Evolutionary conservation across 208 protist species (phyloP).

Genomic region (Trypanosoma rangeli): DNA sequence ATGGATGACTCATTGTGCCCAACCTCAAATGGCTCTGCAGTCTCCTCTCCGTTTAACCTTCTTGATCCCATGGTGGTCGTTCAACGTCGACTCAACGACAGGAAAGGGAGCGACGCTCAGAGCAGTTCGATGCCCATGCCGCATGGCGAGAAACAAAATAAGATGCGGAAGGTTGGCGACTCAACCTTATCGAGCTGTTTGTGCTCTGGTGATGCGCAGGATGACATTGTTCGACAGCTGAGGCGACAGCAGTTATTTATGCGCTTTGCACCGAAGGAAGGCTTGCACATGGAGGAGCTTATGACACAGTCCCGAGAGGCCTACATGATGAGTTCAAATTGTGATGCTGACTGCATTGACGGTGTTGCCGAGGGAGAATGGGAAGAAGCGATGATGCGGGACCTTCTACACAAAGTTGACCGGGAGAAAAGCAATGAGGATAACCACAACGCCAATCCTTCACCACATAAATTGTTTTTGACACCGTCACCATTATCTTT

Average conservation of each 20-base stretch:
- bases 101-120: no score
- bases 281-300: conserved; percentile 14
- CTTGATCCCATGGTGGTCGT: conserved; percentile 13
- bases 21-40: background rate
- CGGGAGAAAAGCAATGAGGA: background rate
- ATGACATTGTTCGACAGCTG: background rate
- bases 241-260: conserved; percentile 15
- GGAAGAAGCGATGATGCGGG: conserved; percentile 12
- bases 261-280: conserved; percentile 6
- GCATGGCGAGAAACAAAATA: background rate
- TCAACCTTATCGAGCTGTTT: background rate
- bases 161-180: background rate
- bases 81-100: background rate
- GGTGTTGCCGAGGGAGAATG: conserved; percentile 11
- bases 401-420: conserved; percentile 8
- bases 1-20: background rate
- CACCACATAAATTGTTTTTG: no score
- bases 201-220: background rate
- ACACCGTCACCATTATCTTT: background rate
- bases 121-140: no score
- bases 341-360: background rate
- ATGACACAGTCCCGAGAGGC: conserved; percentile 11
- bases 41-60: background rate
- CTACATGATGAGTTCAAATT: background rate
- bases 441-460: background rate